Conservation (phyloP, 2,329 filamentous ascomycete genomes). For the Fusarium brachygibbosum region DNA sequence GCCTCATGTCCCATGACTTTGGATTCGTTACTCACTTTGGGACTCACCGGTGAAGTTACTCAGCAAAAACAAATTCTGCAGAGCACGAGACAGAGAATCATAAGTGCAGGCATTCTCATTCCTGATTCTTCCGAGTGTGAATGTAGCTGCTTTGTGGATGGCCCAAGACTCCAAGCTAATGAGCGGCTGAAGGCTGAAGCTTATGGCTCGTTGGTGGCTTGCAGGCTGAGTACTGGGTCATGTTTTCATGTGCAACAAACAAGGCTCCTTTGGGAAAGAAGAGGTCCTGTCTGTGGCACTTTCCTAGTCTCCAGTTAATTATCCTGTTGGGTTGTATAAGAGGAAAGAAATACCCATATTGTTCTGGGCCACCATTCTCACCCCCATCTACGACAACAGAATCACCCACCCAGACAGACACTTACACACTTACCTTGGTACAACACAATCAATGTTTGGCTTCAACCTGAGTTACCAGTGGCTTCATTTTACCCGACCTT, state of each 20-base stretch:
- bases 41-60: constrained; percentile 1
- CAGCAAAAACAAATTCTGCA: background rate
- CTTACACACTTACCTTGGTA: background rate
- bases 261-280: constrained; percentile 4
- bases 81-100: background rate
- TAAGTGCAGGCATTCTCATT: background rate
- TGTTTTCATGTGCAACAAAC: constrained; percentile 16
- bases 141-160: constrained; percentile 7
- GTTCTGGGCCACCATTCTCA: background rate
- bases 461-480: constrained; percentile 48
- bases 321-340: constrained; percentile 17
- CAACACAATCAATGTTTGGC: constrained; percentile 41
- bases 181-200: constrained; percentile 30
- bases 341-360: background rate
- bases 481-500: constrained; percentile 46
- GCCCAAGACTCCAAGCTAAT: background rate
- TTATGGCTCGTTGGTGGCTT: constrained; percentile 32
- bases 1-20: too few species aligned
- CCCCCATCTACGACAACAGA: background rate
- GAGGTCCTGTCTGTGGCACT: background rate
- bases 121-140: constrained; percentile 24
- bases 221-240: constrained; percentile 13
- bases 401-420: background rate
- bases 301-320: background rate
- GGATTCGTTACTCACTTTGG: background rate